A percentile compares a stretch with the other conserved stretches of the same genome.
Evolutionary conservation across 2,329 filamentous ascomycete species (phyloP).

Genomic region (Ophiostoma ips): DNA sequence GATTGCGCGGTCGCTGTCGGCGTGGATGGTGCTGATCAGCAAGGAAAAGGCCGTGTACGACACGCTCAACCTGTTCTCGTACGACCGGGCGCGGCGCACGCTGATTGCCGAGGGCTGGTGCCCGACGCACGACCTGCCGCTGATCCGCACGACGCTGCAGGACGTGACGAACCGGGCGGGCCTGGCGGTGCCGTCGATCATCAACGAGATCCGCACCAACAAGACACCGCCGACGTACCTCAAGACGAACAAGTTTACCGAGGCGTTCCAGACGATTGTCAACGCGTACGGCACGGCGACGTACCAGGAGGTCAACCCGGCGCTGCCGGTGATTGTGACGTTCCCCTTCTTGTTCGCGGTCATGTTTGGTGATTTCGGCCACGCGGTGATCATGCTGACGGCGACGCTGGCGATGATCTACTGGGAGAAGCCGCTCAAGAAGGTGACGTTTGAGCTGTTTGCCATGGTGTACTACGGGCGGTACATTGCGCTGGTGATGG

Average conservation of each 20-base stretch:
- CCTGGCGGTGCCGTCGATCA: constrained; percentile 92
- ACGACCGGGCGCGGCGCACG: constrained; percentile 88
- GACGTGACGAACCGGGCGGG: constrained; percentile 95
- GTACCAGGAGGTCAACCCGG: constrained; percentile 94
- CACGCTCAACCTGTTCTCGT: constrained; percentile 90
- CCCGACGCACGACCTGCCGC: constrained; percentile 74
- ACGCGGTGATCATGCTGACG: constrained; percentile 76
- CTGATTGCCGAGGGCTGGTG: constrained; percentile 97
- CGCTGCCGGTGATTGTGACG: constrained; percentile 86
- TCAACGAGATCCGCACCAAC: constrained; percentile 93
- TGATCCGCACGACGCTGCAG: constrained; percentile 86
- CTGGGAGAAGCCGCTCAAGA: constrained; percentile 86
- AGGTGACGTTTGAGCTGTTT: constrained; percentile 85
- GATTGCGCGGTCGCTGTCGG: constrained; percentile 81
- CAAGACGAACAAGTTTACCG: constrained; percentile 96
- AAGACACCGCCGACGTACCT: constrained; percentile 96
- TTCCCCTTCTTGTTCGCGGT: constrained; percentile 99
- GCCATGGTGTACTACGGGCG: constrained; percentile 98
- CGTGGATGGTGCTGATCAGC: constrained; percentile 95
- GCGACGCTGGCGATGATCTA: constrained; percentile 89
- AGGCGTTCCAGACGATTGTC: constrained; percentile 97
- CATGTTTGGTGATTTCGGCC: constrained; percentile 98
- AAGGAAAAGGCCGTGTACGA: constrained; percentile 98
- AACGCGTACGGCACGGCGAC: constrained; percentile 97
- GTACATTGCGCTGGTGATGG: constrained; percentile 98